phyloP scores from a whole-genome alignment of 163 green algal genomes.

The Volvox carteri region DNA sequence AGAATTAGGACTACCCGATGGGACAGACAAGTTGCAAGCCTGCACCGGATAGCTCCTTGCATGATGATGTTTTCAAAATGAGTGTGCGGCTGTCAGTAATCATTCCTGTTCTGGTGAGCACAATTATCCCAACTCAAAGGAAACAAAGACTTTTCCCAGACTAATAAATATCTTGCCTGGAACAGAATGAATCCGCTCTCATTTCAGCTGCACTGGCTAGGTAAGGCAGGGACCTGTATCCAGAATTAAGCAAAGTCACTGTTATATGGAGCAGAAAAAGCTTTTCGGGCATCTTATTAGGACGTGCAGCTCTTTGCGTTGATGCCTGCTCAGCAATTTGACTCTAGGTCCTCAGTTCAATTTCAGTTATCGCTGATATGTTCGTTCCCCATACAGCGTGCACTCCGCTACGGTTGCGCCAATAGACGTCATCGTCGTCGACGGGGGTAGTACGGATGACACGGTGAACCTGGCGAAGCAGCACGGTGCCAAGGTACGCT shows the following conservation, averaged over 20 bases:
- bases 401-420: neutral
- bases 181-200: conserved; percentile 15
- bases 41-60: neutral
- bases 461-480: conserved; percentile 52
- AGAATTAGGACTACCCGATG: too few relatives aligned
- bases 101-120: conserved; percentile 31
- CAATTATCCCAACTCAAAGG: neutral
- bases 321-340: too few relatives aligned
- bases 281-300: too few relatives aligned
- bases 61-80: neutral
- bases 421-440: conserved; percentile 69
- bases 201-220: conserved; percentile 24
- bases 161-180: neutral
- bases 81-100: neutral
- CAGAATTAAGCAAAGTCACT: too few relatives aligned
- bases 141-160: neutral
- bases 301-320: too few relatives aligned
- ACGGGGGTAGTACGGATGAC: conserved; percentile 70
- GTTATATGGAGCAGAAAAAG: too few relatives aligned
- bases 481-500: conserved; percentile 61
- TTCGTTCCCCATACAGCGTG: conserved; percentile 20
- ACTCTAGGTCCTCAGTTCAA: too few relatives aligned
- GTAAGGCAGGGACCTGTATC: neutral
- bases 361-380: too few relatives aligned
- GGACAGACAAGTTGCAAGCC: neutral